A percentile compares a stretch with the other conserved stretches of the same genome.
These are phyloP conservation scores for Iris macrosiphon DNA, from an alignment of 106 monocot genomes.

Conservation along the genomic window DNA sequence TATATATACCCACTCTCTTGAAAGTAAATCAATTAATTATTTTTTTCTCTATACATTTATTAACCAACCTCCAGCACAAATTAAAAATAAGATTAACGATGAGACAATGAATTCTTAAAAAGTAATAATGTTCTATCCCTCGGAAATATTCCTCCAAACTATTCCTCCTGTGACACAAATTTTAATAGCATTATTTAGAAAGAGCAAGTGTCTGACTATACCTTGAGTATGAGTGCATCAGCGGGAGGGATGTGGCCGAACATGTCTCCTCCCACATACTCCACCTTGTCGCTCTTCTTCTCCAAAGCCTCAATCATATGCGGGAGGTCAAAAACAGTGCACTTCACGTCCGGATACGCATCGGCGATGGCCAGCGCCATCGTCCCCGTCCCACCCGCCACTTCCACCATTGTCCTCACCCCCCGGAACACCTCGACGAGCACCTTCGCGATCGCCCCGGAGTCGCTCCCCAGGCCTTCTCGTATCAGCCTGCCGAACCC, in stretches of 20 bases:
- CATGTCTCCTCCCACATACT: slow-evolving; percentile 25
- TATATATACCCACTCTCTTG: no score
- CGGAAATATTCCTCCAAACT: no score
- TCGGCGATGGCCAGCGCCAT: slow-evolving; percentile 1
- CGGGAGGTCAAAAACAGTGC: slow-evolving; percentile 20
- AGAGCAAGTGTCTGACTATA: no score
- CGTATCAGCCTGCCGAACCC: not conserved
- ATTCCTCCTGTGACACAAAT: no score
- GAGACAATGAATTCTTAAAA: no score
- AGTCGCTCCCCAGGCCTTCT: slow-evolving; percentile 14
- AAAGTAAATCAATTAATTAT: no score
- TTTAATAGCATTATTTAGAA: no score
- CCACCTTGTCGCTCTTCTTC: not conserved
- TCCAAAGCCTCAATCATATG: slow-evolving; percentile 3
- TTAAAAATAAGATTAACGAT: no score
- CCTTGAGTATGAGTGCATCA: slow-evolving; percentile 25
- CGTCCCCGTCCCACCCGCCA: slow-evolving; percentile 15
- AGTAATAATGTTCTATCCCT: no score
- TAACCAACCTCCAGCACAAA: no score
- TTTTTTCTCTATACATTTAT: no score
- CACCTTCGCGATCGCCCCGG: not conserved
- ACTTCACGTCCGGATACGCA: slow-evolving; percentile 9
- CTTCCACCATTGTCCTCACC: slow-evolving; percentile 11
- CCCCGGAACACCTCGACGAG: not conserved
- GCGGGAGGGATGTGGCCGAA: slow-evolving; percentile 20